These are phyloP conservation scores for Paragyromitra xinjiangensis DNA, from an alignment of 495 filamentous ascomycete genomes.

Conservation along the genomic window DNA sequence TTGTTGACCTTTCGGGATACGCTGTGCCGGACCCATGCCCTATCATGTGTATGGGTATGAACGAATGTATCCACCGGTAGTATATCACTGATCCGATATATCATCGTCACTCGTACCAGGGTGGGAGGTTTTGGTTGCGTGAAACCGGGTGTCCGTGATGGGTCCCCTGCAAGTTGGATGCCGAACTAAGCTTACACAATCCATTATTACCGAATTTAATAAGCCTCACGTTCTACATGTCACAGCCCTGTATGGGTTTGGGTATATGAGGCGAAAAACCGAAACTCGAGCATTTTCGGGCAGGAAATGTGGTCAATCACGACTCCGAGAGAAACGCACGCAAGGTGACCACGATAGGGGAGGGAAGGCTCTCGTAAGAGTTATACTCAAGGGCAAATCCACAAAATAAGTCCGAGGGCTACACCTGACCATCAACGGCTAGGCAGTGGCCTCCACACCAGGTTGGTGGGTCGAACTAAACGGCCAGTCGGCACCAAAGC, in stretches of 20 bases:
- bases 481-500: constrained; percentile 12
- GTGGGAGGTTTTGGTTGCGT: constrained; percentile 29
- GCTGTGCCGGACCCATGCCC: constrained; percentile 18
- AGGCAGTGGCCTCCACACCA: constrained; percentile 18
- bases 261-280: constrained; percentile 17
- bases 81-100: constrained; percentile 46
- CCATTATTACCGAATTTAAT: constrained; percentile 38
- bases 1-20: constrained; percentile 13
- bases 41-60: constrained; percentile 28
- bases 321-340: not conserved
- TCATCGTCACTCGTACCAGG: constrained; percentile 32
- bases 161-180: constrained; percentile 36
- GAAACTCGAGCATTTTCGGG: constrained; percentile 7
- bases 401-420: constrained; percentile 2
- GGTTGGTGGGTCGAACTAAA: constrained; percentile 34
- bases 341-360: too few relatives aligned
- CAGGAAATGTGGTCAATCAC: not conserved
- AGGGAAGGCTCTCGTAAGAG: not conserved
- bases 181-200: constrained; percentile 25
- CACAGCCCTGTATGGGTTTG: constrained; percentile 19
- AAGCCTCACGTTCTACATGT: constrained; percentile 28
- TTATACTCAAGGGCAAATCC: constrained; percentile 12
- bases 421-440: constrained; percentile 6
- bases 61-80: constrained; percentile 22
- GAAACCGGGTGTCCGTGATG: constrained; percentile 29